Base-by-base conservation (phyloP, 352 stramenopile species). In the Elongisporangium prolatum region DNA sequence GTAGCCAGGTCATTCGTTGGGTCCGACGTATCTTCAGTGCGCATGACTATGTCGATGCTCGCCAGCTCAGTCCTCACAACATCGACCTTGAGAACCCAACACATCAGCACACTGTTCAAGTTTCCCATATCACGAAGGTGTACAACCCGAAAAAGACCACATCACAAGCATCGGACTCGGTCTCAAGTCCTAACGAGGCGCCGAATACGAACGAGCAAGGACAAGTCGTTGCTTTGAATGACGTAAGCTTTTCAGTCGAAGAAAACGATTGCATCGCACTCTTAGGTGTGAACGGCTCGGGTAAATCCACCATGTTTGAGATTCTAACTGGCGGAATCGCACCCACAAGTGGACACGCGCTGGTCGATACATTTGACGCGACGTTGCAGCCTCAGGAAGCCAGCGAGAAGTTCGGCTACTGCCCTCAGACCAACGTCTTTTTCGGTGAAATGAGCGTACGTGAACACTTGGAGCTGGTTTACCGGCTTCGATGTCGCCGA, bases 231-330 rank as follows among this genome's bases (percentile, higher is more conserved):
- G 84, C 84, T 3, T 50, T 92, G 11, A 60, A 89, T 34, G 69
- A 91, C 48, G 73, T 97, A 8, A 91, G 74, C 59, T 88, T 98
- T 48, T 72, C 73, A 0, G 91, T 98, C 4, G 74, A 91, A 40
- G 73, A 77, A 22, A 85, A 92, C 18, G 86, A 98, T 60, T 93
- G 93, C 54, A 91, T 98, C 17, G 94, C 93, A 1, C 61, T 98
- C 4, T 67, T 98, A 14, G 95, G 96, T 3, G 86, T 97, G 48
- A 98, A 98, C 67, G 96, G 95, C 2, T 95, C 92, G 16, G 93
- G 95, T n/a, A 98, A 99, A 68, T 98, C 96, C 17, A 99, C 97
- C 3, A 98, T 96, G 51, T 98, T 99, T 60, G 84, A 92, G 57
- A 97, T 99, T 53, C 64, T 99, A 20, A 98, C 96, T 13, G 95